Percentiles rank a stretch among this genome's conserved stretches.
These are phyloP conservation scores for Lycium barbarum DNA, from an alignment of 257 asterid species.

Conservation along the genomic window DNA sequence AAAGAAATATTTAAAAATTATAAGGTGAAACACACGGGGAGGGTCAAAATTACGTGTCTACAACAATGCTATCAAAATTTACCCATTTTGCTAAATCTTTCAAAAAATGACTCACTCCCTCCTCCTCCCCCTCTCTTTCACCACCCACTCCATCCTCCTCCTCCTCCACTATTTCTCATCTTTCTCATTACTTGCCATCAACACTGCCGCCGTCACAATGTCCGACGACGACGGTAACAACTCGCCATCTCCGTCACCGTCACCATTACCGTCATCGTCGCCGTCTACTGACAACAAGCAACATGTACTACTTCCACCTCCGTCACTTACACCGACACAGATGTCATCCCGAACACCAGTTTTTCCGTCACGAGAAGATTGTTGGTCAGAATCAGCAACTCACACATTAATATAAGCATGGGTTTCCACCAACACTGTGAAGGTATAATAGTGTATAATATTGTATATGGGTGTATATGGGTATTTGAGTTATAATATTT, in stretches of 20 bases:
- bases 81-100: too few species aligned
- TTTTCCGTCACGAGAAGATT: constrained; percentile 77
- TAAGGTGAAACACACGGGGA: too few species aligned
- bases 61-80: too few species aligned
- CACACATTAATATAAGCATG: constrained; percentile 80
- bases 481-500: too few species aligned
- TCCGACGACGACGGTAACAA: constrained; percentile 39
- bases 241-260: constrained; percentile 37
- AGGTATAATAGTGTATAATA: too few species aligned
- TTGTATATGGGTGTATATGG: too few species aligned
- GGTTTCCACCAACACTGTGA: too few species aligned
- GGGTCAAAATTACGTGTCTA: too few species aligned
- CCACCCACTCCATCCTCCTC: too few species aligned
- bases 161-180: background rate
- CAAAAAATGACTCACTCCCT: too few species aligned
- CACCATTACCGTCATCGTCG: constrained; percentile 39
- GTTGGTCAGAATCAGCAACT: constrained; percentile 92
- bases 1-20: too few species aligned
- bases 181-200: background rate
- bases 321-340: constrained; percentile 32
- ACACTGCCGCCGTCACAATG: constrained; percentile 34
- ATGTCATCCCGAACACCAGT: constrained; percentile 44
- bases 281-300: constrained; percentile 33
- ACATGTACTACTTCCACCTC: constrained; percentile 21
- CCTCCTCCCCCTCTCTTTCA: too few species aligned